Base-by-base conservation (phyloP, 176 grass and related monocot genomes). In the Raddia distichophylla region DNA sequence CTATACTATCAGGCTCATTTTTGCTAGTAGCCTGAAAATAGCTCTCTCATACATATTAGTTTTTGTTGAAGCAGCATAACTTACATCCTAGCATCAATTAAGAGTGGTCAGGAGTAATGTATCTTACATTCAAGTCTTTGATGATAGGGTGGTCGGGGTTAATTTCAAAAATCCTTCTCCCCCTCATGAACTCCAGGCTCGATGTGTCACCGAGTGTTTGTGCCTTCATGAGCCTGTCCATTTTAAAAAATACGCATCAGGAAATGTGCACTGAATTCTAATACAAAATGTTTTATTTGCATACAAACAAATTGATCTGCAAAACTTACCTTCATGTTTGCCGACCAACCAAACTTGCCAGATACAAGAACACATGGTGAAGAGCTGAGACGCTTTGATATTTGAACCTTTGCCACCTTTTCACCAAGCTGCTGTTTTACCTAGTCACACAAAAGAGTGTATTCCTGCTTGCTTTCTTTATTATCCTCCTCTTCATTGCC, bases 281-380 rank as follows among this genome's bases (percentile, higher is more conserved):
- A 58, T 77, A 49, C 69, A 64, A 2, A 47, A 61, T 51, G 9
- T 47, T 37, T 1, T 69, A 2, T 69, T 3, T 10, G 56, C 11
- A 32, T 60, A 62, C 45, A 79, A 17, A 6, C 37, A 40, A 76
- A 74, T 16, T 76, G 9, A 45, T 57, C 7, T 32, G 12, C 18
- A 61, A 61, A 77, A 19, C 48, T 3, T 82, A 97, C 94, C 91
- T 93, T 89, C 91, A 97, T 97, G 84, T 97, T 97, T 20, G 91
- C 88, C 0, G 90, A 93, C 94, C 94, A 97, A 45, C 90, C 94
- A 78, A 97, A 97, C 73, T 97, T 97, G 62, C 88, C 93, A 57
- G 93, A 96, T 48, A 96, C 93, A 70, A 93, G 90, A 71, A 93
- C 93, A 93, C 93, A 97, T 7, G 93, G 88, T 61, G 93, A 97